Conservation (phyloP, 1,284 basidiomycete species). For the Agroathelia rolfsii region DNA sequence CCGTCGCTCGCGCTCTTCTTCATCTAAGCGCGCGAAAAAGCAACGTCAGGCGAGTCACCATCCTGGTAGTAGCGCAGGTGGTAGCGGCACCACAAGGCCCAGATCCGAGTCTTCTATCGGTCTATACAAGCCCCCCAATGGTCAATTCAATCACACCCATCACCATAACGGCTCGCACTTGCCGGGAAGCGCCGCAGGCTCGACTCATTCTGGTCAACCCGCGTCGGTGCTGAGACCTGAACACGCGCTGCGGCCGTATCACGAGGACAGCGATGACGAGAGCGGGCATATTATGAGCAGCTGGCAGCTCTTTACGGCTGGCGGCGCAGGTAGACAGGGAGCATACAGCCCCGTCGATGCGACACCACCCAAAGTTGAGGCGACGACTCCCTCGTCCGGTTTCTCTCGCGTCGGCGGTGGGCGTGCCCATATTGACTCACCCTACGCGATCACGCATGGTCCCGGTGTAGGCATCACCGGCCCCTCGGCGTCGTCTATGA, state of each 20-base stretch:
- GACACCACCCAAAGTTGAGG: constrained; percentile 12
- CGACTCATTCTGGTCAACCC: constrained; percentile 51
- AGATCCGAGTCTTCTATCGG: too few species aligned
- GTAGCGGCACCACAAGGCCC: too few species aligned
- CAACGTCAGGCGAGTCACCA: too few species aligned
- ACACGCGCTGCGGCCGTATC: constrained; percentile 65
- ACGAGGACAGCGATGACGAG: constrained; percentile 72
- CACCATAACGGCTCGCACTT: too few species aligned
- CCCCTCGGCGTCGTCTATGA: constrained; percentile 37
- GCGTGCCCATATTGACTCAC: constrained; percentile 65
- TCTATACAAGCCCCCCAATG: too few species aligned
- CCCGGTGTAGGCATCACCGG: constrained; percentile 14
- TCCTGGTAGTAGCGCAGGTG: too few species aligned
- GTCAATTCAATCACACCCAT: too few species aligned
- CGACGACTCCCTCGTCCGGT: constrained; percentile 39
- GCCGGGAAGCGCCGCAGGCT: too few species aligned
- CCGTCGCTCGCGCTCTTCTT: too few species aligned
- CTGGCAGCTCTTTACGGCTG: constrained; percentile 71
- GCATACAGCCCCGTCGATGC: constrained; percentile 24
- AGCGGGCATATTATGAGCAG: constrained; percentile 76
- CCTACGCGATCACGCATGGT: constrained; percentile 56
- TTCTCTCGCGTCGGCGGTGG: constrained; percentile 75
- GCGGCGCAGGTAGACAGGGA: constrained; percentile 38
- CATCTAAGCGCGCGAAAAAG: too few species aligned
- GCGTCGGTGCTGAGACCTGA: constrained; percentile 70